Evolutionary conservation across 495 filamentous ascomycete genomes (phyloP), one percentile per base, ranked within the genome.

Genomic region (Aspergillus asperescens): DNA sequence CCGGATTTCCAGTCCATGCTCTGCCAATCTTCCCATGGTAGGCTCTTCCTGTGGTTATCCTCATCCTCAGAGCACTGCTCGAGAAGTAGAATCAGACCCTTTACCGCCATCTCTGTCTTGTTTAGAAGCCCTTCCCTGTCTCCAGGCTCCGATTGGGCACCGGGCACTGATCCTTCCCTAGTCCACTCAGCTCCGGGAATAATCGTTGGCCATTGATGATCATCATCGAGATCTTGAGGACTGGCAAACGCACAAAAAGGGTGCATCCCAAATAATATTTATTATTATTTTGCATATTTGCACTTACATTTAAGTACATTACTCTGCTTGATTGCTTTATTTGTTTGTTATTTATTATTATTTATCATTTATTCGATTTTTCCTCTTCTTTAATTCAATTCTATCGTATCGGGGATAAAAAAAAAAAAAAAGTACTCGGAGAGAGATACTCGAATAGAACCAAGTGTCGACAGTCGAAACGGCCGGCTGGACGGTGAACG

Each of bases 61-160:
- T n/a, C n/a, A n/a, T n/a, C n/a, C n/a, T n/a, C n/a, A n/a, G n/a
- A n/a, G n/a, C n/a, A n/a, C n/a, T n/a, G n/a, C n/a, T n/a, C n/a
- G n/a, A n/a, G 31, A 15, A 15, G 4, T 5, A 18, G 4, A 38
- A 19, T 16, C n/a, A 38, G 34, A 5, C 16, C 40, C 38, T 39
- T 50, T 50, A 51, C 55, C 41, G 27, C 50, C 43, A 28, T 39
- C 38, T 50, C 16, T n/a, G 8, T 50, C 25, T 41, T 35, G 32
- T 48, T 35, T 19, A 18, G 13, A n/a, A 9, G 24, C 52, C 55
- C 43, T 23, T 57, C 42, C 35, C 55, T 57, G 51, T 35, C 54
- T 24, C 24, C 50, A 43, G 45, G 43, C 42, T 52, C 32, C 34
- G 48, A 55, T 61, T 55, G 55, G 58, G 54, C 55, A 52, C 39